Evolutionary conservation across 495 filamentous ascomycete genomes (phyloP).

Genomic region (Aspergillus carlsbadensis): DNA sequence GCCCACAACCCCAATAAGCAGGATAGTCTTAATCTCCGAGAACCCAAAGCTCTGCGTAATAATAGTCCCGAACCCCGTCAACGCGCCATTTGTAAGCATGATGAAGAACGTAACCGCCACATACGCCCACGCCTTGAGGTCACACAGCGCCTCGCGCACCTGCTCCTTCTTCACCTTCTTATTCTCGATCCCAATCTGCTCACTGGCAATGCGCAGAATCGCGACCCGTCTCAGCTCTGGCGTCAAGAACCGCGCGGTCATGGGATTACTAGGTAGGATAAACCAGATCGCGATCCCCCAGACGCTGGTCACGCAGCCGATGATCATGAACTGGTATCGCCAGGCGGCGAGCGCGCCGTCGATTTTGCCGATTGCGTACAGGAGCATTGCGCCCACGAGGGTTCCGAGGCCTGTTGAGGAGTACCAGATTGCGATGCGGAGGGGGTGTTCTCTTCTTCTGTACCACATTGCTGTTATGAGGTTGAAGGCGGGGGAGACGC

Average conservation of each 20-base stretch:
- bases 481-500: slow-evolving; percentile 53
- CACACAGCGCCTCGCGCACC: slow-evolving; percentile 25
- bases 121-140: slow-evolving; percentile 31
- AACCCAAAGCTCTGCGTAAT: slow-evolving; percentile 61
- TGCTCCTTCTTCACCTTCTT: slow-evolving; percentile 41
- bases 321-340: slow-evolving; percentile 58
- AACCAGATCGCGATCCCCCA: slow-evolving; percentile 49
- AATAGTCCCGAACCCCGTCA: slow-evolving; percentile 58
- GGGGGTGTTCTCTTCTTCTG: slow-evolving; percentile 54
- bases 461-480: slow-evolving; percentile 51
- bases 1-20: slow-evolving; percentile 16
- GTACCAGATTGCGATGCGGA: slow-evolving; percentile 61
- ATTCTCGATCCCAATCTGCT: slow-evolving; percentile 54
- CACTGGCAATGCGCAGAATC: slow-evolving; percentile 36
- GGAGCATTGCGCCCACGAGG: slow-evolving; percentile 56
- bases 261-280: slow-evolving; percentile 54
- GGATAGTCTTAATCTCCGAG: slow-evolving; percentile 33
- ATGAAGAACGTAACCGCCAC: slow-evolving; percentile 30
- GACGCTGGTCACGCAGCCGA: slow-evolving; percentile 56
- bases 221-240: slow-evolving; percentile 44
- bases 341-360: slow-evolving; percentile 19
- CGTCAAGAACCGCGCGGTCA: slow-evolving; percentile 53
- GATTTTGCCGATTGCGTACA: slow-evolving; percentile 60
- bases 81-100: slow-evolving; percentile 43
- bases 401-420: slow-evolving; percentile 57